Evolutionary conservation across 345 rosid genomes (phyloP).

Genomic region (Hirschfeldia incana): DNA sequence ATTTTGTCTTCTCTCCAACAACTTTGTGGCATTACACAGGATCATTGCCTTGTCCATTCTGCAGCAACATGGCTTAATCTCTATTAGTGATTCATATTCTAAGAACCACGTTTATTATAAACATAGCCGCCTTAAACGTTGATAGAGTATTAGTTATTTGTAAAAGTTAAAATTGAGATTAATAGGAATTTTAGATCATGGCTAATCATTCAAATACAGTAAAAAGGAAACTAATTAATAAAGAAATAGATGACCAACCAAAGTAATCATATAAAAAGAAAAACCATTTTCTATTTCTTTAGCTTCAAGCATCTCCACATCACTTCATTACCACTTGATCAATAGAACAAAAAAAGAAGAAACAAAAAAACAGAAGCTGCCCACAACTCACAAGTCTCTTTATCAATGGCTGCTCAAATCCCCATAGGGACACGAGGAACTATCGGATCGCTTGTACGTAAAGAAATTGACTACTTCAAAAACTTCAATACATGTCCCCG

Average conservation of each 20-base stretch:
- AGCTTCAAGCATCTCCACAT: conserved; percentile 34
- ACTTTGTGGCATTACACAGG: conserved; percentile 4
- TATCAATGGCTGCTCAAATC: conserved; percentile 50
- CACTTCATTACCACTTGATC: conserved; percentile 33
- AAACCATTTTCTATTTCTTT: conserved; percentile 8
- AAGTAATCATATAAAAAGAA: conserved; percentile 26
- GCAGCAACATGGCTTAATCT: conserved; percentile 8
- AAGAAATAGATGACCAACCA: conserved; percentile 30
- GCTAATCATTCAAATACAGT: background rate
- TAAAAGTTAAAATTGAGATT: background rate
- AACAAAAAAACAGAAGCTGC: conserved; percentile 16
- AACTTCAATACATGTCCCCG: conserved; percentile 35
- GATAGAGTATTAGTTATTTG: background rate
- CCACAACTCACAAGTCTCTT: conserved; percentile 1
- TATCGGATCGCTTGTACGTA: conserved; percentile 71
- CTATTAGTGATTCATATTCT: background rate
- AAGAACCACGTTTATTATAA: background rate
- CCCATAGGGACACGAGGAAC: conserved; percentile 84
- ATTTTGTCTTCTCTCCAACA: conserved; percentile 32
- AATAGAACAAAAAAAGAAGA: conserved; percentile 22
- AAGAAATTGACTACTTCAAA: conserved; percentile 73
- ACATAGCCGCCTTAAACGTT: background rate
- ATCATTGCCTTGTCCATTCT: conserved; percentile 9
- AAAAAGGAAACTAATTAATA: background rate
- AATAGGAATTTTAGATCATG: background rate